These are phyloP conservation scores for Neopestalotiopsis clavispora DNA, from an alignment of 2,329 filamentous ascomycete genomes.

Conservation along the genomic window DNA sequence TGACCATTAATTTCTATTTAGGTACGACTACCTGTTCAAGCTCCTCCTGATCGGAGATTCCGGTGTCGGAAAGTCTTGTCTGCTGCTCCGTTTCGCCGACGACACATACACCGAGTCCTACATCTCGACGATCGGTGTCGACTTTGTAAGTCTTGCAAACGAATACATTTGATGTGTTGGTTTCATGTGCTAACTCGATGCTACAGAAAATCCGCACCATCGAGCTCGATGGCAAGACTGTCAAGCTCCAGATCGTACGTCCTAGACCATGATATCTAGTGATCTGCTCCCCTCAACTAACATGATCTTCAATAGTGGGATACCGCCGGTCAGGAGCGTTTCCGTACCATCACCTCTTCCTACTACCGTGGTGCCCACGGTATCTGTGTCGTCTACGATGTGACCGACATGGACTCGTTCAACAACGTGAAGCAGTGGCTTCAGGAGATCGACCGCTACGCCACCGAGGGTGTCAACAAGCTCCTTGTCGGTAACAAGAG, in stretches of 20 bases:
- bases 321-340: conserved; percentile 97
- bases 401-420: conserved; percentile 99
- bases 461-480: conserved; percentile 99
- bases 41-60: conserved; percentile 99
- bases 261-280: background rate
- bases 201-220: conserved; percentile 98
- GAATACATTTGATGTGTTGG: background rate
- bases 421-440: conserved; percentile 99
- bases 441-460: conserved; percentile 98
- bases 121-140: conserved; percentile 99
- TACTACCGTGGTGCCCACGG: conserved; percentile 99
- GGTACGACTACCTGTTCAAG: conserved; percentile 99
- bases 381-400: conserved; percentile 99
- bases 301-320: conserved; percentile 75
- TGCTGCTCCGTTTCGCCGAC: conserved; percentile 96
- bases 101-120: conserved; percentile 99
- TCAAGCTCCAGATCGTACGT: conserved; percentile 98
- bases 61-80: conserved; percentile 99
- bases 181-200: conserved; percentile 34
- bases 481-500: conserved; percentile 99
- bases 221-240: conserved; percentile 98
- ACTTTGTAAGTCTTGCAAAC: conserved; percentile 75
- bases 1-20: conserved; percentile 41
- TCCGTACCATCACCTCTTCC: conserved; percentile 99
- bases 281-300: conserved; percentile 29